Evolutionary conservation across 2,329 filamentous ascomycete species (phyloP).

Genomic region (Massarina eburnea): DNA sequence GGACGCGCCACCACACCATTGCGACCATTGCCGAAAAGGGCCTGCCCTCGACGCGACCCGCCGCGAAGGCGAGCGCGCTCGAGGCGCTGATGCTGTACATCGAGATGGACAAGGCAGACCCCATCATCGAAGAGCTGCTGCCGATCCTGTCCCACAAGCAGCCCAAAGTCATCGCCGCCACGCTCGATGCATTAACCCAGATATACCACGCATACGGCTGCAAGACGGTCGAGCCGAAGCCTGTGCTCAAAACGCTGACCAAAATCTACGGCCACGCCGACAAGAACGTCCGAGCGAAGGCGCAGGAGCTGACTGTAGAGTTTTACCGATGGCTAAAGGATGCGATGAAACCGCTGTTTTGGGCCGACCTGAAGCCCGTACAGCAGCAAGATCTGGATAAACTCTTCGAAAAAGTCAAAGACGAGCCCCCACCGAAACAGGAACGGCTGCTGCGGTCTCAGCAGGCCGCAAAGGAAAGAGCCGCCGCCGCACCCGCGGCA

Average conservation of each 20-base stretch:
- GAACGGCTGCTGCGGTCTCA: slow-evolving; percentile 86
- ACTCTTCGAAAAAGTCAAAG: slow-evolving; percentile 89
- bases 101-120: slow-evolving; percentile 82
- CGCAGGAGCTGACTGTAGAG: slow-evolving; percentile 87
- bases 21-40: slow-evolving; percentile 87
- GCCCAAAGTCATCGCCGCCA: slow-evolving; percentile 81
- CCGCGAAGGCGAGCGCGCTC: slow-evolving; percentile 81
- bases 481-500: slow-evolving; percentile 61
- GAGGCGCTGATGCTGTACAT: slow-evolving; percentile 88
- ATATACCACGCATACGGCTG: slow-evolving; percentile 95
- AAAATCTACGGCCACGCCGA: slow-evolving; percentile 95
- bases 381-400: slow-evolving; percentile 94
- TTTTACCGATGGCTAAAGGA: slow-evolving; percentile 96
- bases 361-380: slow-evolving; percentile 90
- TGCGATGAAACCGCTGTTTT: slow-evolving; percentile 98
- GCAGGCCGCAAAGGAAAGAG: slow-evolving; percentile 77
- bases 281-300: slow-evolving; percentile 95
- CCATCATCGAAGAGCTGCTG: slow-evolving; percentile 87
- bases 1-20: slow-evolving; percentile 74
- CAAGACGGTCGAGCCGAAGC: slow-evolving; percentile 91
- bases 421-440: slow-evolving; percentile 84
- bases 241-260: slow-evolving; percentile 81
- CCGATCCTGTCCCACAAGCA: slow-evolving; percentile 83
- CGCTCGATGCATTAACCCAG: slow-evolving; percentile 73
- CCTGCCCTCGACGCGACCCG: slow-evolving; percentile 80